Conservation (phyloP, 2,329 filamentous ascomycete species). For the Onygenales sp. region DNA sequence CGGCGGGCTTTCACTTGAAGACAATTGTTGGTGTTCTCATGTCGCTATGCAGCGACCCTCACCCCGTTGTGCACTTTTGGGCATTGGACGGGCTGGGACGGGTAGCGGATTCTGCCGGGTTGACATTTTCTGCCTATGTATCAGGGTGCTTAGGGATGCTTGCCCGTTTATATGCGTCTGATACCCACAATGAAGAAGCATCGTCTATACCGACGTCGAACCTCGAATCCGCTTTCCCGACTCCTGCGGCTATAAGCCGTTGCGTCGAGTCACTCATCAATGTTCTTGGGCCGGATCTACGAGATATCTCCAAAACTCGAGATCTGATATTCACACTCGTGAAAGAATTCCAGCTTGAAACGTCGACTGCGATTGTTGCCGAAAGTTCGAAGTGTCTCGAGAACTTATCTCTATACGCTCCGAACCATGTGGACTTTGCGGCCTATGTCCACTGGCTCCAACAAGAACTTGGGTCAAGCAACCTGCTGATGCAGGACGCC, state of each 20-base stretch:
- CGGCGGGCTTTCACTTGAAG: conserved; percentile 89
- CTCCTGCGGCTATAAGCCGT: conserved; percentile 71
- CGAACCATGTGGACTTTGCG: conserved; percentile 72
- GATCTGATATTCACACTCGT: conserved; percentile 86
- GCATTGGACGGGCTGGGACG: conserved; percentile 78
- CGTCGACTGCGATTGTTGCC: conserved; percentile 59
- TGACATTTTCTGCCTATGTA: conserved; percentile 86
- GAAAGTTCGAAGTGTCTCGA: conserved; percentile 78
- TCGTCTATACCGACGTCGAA: conserved; percentile 76
- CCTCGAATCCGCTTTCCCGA: conserved; percentile 74
- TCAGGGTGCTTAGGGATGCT: conserved; percentile 87
- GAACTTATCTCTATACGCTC: conserved; percentile 84
- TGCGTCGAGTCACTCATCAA: conserved; percentile 95
- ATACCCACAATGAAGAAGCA: conserved; percentile 82
- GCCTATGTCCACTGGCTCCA: conserved; percentile 79
- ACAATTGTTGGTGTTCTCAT: conserved; percentile 97
- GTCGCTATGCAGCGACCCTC: conserved; percentile 91
- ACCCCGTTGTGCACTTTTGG: conserved; percentile 94
- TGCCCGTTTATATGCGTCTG: conserved; percentile 81
- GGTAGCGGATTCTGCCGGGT: conserved; percentile 81
- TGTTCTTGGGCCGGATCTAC: conserved; percentile 86
- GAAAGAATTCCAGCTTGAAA: conserved; percentile 68
- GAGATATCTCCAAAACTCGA: conserved; percentile 83
- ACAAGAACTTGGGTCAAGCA: conserved; percentile 60
- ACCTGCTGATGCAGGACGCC: conserved; percentile 62